Base-by-base conservation (phyloP, 768 basidiomycete species). In the Tylopilus sp. region DNA sequence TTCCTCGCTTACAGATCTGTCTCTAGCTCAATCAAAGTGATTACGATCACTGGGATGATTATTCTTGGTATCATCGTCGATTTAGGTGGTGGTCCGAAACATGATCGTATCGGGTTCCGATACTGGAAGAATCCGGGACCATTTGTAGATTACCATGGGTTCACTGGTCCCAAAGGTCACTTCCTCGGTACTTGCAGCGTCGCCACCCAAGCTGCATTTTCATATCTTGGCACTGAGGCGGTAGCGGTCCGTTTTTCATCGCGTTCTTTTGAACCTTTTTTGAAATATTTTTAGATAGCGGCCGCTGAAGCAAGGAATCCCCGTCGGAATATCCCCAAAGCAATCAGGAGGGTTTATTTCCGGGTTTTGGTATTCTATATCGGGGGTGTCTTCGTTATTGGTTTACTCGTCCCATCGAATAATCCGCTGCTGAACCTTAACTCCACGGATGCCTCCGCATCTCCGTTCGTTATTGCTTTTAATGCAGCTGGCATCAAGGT, bases 101-200 rank as follows among this genome's bases (percentile, higher is more conserved):
- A 47, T 12, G 52, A 53, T 47, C 45, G 31, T 7, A 42, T 53
- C 28, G 52, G 52, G 19, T 53, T 77, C 56, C 72, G 73, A 2
- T 78, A 74, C 63, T 77, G 75, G 75, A 73, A 68, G 42, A 46
- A 83, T 6, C 52, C 52, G 9, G 52, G 52, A 8, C 52, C 52
- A 11, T 53, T 53, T 25, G 8, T 31, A 3, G 7, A 34, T 31
- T 53, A 47, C 11, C 11, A 13, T 17, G 52, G 45, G 21, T 6
- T 40, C 13, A 41, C 45, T 14, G 52, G 38, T 1, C 24, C 52
- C 3, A 47, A 41, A 1, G 52, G 52, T 11, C 52, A 53, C 30
- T 53, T 53, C 38, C 52, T 53, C 1, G 52, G 38, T 11, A 41
- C 52, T 12, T 46, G 45, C 16, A 53, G 52, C 28, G 30, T 53